Conservation (phyloP, 2,329 filamentous ascomycete genomes). For the Verticillium alfalfae region DNA sequence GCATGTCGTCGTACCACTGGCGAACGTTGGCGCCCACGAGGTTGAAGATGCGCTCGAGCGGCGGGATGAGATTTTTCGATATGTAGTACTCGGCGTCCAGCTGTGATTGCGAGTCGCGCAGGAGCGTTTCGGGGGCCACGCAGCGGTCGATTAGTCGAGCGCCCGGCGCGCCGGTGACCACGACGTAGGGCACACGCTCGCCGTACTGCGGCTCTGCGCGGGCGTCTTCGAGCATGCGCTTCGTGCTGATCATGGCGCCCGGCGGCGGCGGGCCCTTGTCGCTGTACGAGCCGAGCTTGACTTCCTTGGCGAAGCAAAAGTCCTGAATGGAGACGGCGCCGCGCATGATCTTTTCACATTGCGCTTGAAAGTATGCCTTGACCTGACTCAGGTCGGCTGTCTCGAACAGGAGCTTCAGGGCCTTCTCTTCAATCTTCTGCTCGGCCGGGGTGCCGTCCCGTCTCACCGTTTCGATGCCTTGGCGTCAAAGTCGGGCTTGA, state of each 20-base stretch:
- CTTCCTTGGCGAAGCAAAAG: constrained; percentile 92
- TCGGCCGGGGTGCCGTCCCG: constrained; percentile 92
- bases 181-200: constrained; percentile 91
- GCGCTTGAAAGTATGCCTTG: constrained; percentile 82
- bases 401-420: constrained; percentile 81
- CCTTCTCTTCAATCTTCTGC: constrained; percentile 94
- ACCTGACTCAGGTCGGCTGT: constrained; percentile 84
- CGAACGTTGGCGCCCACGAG: constrained; percentile 88
- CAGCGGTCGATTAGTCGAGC: constrained; percentile 84
- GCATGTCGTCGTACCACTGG: constrained; percentile 95
- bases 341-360: constrained; percentile 89
- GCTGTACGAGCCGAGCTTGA: constrained; percentile 83
- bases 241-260: constrained; percentile 82
- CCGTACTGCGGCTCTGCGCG: constrained; percentile 89
- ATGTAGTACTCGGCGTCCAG: constrained; percentile 98
- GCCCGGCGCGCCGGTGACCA: constrained; percentile 81
- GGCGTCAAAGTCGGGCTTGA: constrained; percentile 84
- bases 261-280: constrained; percentile 76
- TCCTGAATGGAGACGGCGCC: constrained; percentile 87
- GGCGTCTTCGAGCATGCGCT: constrained; percentile 79
- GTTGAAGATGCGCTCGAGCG: constrained; percentile 93
- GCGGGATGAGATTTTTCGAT: constrained; percentile 88
- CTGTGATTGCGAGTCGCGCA: constrained; percentile 70
- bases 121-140: constrained; percentile 77
- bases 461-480: constrained; percentile 95